Evolutionary conservation across 2,329 filamentous ascomycete species (phyloP), one percentile per base, ranked within the genome.

Genomic region (Polytolypa hystricis): DNA sequence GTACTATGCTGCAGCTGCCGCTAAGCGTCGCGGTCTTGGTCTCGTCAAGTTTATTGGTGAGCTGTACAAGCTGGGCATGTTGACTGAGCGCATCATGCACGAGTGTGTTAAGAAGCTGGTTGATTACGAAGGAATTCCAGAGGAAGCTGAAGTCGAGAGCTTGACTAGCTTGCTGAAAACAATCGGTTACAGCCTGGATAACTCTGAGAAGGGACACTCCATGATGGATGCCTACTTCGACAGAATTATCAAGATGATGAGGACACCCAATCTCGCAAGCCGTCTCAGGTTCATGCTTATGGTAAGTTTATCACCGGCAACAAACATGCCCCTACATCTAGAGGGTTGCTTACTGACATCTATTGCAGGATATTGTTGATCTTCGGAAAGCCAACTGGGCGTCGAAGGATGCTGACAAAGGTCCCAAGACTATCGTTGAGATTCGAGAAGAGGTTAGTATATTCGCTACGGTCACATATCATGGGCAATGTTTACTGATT

Each of bases 21-120:
- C 87, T 54, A 98, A 98, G 72, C 81, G 91, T 65, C 83, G 86
- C 62, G 91, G 91, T 66, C 82, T 98, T 46, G 91, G 91, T 79
- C 76, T 98, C 15, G 89, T 98, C 46, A 89, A 95, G 65, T 98
- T 98, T 67, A 98, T 98, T 56, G 91, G 91, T 69, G 91, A 98
- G 66, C 77, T 98, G 30, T 98, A 93, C 77, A 98, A 96, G 72
- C 78, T 98, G 42, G 80, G 82, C 58, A 98, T 98, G 91, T 74
- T 98, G 61, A 98, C 91, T 43, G 84, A 95, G 62, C 84, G 89
- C 60, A 98, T 98, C 65, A 98, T 98, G 91, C 89, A 98, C 69
- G 85, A 95, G 64, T 98, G 91, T 73, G 86, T 98, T 18, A 81
- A 86, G 67, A 94, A 93, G 65, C 75, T 98, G 45, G 84, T 98